A percentile compares a stretch with the other conserved stretches of the same genome.
phyloP scores from a whole-genome alignment of 805 yeast genomes.

The Hanseniaspora lachancei region DNA sequence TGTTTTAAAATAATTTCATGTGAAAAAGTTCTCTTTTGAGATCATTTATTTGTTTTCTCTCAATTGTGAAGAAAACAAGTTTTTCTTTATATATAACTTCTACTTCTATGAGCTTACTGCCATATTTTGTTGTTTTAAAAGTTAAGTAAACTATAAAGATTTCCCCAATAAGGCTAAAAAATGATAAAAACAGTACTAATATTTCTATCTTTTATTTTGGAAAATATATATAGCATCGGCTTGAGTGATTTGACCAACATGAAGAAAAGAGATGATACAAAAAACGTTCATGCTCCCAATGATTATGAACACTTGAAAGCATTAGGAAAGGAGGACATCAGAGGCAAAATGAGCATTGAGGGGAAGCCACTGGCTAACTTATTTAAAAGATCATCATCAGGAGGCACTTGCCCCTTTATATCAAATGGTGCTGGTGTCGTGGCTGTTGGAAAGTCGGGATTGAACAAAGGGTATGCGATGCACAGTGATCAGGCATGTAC shows the following conservation, averaged over 20 bases:
- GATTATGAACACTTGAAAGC: slow-evolving; percentile 5
- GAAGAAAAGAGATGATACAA: neutral
- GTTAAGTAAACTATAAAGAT: neutral
- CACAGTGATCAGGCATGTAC: slow-evolving; percentile 59
- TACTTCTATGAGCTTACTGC: too few species aligned
- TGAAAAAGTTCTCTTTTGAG: too few species aligned
- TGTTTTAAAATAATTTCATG: too few species aligned
- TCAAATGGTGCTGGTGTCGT: slow-evolving; percentile 49
- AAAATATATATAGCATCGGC: neutral
- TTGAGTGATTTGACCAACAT: slow-evolving; percentile 13
- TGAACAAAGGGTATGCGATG: slow-evolving; percentile 80
- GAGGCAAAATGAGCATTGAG: slow-evolving; percentile 18
- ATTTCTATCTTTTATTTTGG: neutral
- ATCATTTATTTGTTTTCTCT: too few species aligned
- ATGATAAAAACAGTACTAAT: neutral
- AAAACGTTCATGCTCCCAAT: neutral
- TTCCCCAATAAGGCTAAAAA: too few species aligned
- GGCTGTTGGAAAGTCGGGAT: slow-evolving; percentile 42
- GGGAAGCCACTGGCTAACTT: slow-evolving; percentile 21
- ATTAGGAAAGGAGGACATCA: slow-evolving; percentile 19
- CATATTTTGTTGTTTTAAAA: neutral
- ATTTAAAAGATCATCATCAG: slow-evolving; percentile 20
- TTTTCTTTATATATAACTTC: too few species aligned
- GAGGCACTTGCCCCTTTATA: slow-evolving; percentile 57
- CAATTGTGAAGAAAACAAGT: too few species aligned